Percentiles rank a stretch among this genome's conserved stretches.
Conservation (phyloP, 169 alveolate species). For the Eimeria praecox region DNA sequence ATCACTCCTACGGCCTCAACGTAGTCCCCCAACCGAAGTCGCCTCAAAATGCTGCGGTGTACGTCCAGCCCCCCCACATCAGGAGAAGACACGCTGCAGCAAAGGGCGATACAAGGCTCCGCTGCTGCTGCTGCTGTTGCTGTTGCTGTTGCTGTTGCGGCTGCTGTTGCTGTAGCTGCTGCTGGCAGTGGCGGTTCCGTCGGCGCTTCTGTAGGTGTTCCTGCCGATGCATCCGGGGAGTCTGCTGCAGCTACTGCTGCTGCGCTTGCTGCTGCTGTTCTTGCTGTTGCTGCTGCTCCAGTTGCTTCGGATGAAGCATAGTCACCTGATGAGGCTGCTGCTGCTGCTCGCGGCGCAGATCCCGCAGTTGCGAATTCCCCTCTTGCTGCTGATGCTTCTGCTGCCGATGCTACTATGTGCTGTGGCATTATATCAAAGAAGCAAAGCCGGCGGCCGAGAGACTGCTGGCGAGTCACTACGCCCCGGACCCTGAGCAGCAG, state of each 20-base stretch:
- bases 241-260: background rate
- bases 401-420: conserved; percentile 13
- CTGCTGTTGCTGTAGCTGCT: background rate
- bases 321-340: background rate
- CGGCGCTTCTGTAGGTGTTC: background rate
- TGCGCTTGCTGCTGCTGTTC: background rate
- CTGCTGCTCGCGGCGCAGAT: background rate
- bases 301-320: background rate
- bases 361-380: background rate
- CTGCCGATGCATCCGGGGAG: background rate
- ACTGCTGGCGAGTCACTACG: conserved; percentile 47
- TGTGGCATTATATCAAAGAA: conserved; percentile 40
- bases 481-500: conserved; percentile 42
- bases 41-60: conserved; percentile 65
- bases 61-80: conserved; percentile 60
- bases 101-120: background rate
- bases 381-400: conserved; percentile 13
- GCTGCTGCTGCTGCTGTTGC: conserved; percentile 13
- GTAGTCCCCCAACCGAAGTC: background rate
- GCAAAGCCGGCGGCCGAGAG: conserved; percentile 60
- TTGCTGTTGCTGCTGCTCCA: conserved; percentile 14
- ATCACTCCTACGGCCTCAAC: conserved; percentile 56
- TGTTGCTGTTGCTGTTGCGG: background rate
- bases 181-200: background rate
- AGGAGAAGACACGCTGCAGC: conserved; percentile 60